Evolutionary conservation across 129 eudicot genomes (phyloP).

Genomic region (Centaurea solstitialis): DNA sequence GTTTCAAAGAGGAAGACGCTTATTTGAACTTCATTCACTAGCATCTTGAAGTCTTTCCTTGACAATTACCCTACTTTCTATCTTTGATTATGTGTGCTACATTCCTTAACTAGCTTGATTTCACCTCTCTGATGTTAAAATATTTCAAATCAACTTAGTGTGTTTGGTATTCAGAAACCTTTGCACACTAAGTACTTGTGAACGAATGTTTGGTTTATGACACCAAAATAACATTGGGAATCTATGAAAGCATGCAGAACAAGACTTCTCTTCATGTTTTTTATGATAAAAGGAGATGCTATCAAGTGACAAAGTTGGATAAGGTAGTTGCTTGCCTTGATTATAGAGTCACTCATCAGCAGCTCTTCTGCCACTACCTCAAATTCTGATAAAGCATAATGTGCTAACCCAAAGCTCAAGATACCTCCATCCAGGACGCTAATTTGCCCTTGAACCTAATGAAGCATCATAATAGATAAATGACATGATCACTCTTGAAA

Average conservation of each 20-base stretch:
- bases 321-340: slow-evolving; percentile 55
- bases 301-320: not conserved
- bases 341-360: slow-evolving; percentile 88
- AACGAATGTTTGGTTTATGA: not conserved
- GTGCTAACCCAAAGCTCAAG: slow-evolving; percentile 93
- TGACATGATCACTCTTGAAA: slow-evolving; percentile 12
- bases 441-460: slow-evolving; percentile 96
- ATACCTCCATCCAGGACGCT: slow-evolving; percentile 71
- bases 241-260: not conserved
- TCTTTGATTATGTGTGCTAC: not conserved
- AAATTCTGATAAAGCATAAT: slow-evolving; percentile 90
- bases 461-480: slow-evolving; percentile 18
- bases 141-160: not conserved
- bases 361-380: slow-evolving; percentile 95
- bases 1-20: not conserved
- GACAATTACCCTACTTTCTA: not conserved
- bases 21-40: not conserved
- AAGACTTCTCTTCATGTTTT: not conserved
- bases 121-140: not conserved
- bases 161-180: not conserved
- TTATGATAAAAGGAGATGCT: not conserved
- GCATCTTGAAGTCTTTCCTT: not conserved
- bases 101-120: not conserved
- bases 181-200: not conserved
- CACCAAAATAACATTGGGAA: not conserved